Evolutionary conservation across 1,139 yeast genomes (phyloP), one percentile per base, ranked within the genome.

Genomic region (Pichia sorboxylosa): DNA sequence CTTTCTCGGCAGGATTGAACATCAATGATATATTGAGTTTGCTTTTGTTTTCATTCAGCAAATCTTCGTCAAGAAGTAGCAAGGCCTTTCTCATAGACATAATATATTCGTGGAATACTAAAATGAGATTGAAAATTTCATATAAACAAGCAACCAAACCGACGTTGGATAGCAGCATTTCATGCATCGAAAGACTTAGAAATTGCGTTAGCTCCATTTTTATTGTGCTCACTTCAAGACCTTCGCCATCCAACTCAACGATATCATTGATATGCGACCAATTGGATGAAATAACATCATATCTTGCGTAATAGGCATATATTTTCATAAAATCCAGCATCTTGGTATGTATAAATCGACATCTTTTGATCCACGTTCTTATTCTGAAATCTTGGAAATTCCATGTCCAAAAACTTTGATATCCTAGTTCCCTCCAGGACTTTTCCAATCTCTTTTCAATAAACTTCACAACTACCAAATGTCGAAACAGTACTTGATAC

Each of bases 401-500:
- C 45, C 65, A 66, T 25, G 62, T 65, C 96, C 96, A 85, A 10
- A 74, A 73, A 13, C 61, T 56, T 13, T 83, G 73, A 45, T 70
- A 71, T 43, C 69, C 70, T 28, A 80, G 71, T 43, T 80, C 92
- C 27, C 66, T 59, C 95, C 95, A 84, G 0, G 83, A 70, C 17
- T 63, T 63, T 36, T 71, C 78, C 34, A 82, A 63, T 16, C 68
- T 59, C 38, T 69, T 67, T 45, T 73, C 74, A 9, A 81, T 63
- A 46, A 73, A 75, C 40, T 74, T 75, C 16, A 84, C 52, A 24
- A 76, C 65, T 19, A 78, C 56, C 28, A 82, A 61, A 43, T 82
- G 76, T 42, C 95, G 72, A 47, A 82, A 84, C 36, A 85, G 58
- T 21, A 84, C 61, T 52, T 87, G 95, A 48, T 80, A 85, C 39